These are phyloP conservation scores for Hyaloperonospora arabidopsidis DNA, from an alignment of 352 stramenopile genomes.

Conservation along the genomic window DNA sequence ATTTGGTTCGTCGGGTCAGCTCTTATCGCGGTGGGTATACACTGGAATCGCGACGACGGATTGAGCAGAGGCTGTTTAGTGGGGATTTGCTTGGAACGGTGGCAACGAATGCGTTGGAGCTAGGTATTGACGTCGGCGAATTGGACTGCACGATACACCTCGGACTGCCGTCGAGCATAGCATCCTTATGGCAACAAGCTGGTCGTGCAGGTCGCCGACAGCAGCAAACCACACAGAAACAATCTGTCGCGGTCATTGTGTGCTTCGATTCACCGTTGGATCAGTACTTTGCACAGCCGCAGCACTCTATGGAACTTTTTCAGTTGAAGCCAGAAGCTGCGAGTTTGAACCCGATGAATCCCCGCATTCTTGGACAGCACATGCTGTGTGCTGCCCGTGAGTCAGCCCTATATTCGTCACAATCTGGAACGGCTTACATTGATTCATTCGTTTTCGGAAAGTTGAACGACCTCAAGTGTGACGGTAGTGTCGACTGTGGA, in stretches of 20 bases:
- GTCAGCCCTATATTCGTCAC: slow-evolving; percentile 73
- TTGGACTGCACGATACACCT: slow-evolving; percentile 95
- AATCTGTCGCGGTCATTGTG: slow-evolving; percentile 90
- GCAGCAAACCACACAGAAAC: slow-evolving; percentile 42
- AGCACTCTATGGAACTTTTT: slow-evolving; percentile 62
- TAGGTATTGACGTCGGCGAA: slow-evolving; percentile 93
- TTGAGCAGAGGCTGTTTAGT: slow-evolving; percentile 93
- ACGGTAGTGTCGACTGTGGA: not conserved
- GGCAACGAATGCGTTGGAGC: slow-evolving; percentile 94
- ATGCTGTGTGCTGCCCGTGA: slow-evolving; percentile 92
- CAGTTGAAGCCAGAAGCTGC: slow-evolving; percentile 62
- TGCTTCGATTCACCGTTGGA: slow-evolving; percentile 93
- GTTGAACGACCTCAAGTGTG: not conserved
- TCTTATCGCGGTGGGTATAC: slow-evolving; percentile 96
- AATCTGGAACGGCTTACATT: slow-evolving; percentile 50
- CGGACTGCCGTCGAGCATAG: slow-evolving; percentile 88
- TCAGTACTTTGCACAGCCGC: slow-evolving; percentile 77
- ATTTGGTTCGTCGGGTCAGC: slow-evolving; percentile 51
- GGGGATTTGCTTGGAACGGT: slow-evolving; percentile 93
- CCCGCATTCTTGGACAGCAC: slow-evolving; percentile 85
- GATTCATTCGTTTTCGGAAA: slow-evolving; percentile 58
- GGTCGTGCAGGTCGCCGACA: slow-evolving; percentile 89
- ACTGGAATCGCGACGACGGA: slow-evolving; percentile 81
- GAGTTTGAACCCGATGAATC: slow-evolving; percentile 81
- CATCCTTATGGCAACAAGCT: slow-evolving; percentile 94